A percentile compares a stretch with the other conserved stretches of the same genome.
phyloP scores from a whole-genome alignment of 768 basidiomycete species.

The Gloeostereum incarnatum region DNA sequence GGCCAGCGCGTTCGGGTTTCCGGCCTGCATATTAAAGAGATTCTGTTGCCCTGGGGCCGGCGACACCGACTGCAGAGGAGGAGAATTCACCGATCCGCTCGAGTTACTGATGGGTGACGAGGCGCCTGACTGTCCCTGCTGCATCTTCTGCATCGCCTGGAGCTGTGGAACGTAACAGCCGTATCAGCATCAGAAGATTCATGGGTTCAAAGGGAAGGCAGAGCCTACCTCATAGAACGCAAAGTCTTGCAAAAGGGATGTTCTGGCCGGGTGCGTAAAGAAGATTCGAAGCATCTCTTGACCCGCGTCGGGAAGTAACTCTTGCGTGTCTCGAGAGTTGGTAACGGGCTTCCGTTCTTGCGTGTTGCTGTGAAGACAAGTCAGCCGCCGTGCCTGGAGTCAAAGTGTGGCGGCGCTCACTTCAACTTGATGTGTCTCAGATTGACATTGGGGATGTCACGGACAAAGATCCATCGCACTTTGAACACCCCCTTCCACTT shows the following conservation, averaged over 20 bases:
- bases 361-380: conserved; percentile 61
- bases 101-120: conserved; percentile 29
- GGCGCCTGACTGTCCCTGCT: conserved; percentile 23
- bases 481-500: conserved; percentile 99
- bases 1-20: conserved; percentile 42
- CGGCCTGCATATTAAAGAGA: conserved; percentile 30
- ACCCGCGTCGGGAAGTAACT: conserved; percentile 91
- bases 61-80: conserved; percentile 24
- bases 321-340: conserved; percentile 96
- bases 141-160: conserved; percentile 79
- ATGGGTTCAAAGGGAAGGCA: neutral
- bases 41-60: conserved; percentile 25
- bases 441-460: conserved; percentile 88
- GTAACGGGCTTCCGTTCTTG: conserved; percentile 98
- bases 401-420: conserved; percentile 26
- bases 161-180: conserved; percentile 31
- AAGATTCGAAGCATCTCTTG: conserved; percentile 96
- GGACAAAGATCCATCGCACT: conserved; percentile 95
- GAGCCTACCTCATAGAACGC: conserved; percentile 76
- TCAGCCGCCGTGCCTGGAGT: conserved; percentile 10
- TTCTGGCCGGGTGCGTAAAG: conserved; percentile 86
- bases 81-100: conserved; percentile 26
- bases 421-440: conserved; percentile 84
- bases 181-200: conserved; percentile 1
- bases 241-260: conserved; percentile 89